Evolutionary conservation across 2,329 filamentous ascomycete genomes (phyloP).

Genomic region (Botrytis fragariae): DNA sequence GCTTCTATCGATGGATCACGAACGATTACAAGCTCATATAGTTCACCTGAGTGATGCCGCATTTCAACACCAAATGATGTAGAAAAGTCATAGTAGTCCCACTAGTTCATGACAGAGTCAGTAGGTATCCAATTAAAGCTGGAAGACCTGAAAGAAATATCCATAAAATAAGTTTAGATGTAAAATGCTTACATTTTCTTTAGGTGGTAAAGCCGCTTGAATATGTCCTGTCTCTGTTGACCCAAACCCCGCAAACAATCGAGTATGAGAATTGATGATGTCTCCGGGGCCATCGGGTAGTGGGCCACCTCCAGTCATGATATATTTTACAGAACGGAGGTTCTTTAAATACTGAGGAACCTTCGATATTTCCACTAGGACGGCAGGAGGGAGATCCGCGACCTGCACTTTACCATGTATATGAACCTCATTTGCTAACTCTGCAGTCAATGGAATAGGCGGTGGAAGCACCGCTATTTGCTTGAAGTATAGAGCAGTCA

Average conservation of each 20-base stretch:
- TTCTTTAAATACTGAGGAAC: background rate
- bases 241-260: background rate
- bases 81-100: constrained; percentile 16
- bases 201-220: background rate
- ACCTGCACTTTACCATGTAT: constrained; percentile 4
- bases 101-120: background rate
- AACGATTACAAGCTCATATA: constrained; percentile 35
- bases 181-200: background rate
- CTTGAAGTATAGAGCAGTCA: constrained; percentile 4
- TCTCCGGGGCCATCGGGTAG: background rate
- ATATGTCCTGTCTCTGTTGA: constrained; percentile 13
- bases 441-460: background rate
- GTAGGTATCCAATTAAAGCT: background rate
- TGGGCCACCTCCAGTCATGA: constrained; percentile 6
- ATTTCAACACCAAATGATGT: constrained; percentile 9
- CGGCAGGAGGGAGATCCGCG: background rate
- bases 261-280: background rate
- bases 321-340: background rate
- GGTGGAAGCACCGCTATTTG: constrained; percentile 1
- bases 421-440: background rate
- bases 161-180: too few relatives aligned
- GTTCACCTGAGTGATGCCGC: background rate
- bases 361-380: constrained; percentile 14
- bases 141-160: background rate
- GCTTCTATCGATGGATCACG: constrained; percentile 4